phyloP scores from a whole-genome alignment of 164 flowering plant species.

The Vitis rupestris region DNA sequence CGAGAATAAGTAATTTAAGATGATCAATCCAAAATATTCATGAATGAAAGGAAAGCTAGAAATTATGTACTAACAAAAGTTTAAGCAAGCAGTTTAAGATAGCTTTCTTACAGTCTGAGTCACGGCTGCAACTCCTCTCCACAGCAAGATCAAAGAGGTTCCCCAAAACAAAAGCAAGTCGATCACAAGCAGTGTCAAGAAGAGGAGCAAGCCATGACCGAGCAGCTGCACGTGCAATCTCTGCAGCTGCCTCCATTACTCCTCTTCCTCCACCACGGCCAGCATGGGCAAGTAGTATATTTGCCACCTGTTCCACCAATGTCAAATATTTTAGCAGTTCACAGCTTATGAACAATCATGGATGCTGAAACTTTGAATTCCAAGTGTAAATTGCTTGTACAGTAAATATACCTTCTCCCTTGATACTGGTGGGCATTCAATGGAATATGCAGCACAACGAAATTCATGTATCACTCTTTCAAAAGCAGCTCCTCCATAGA shows the following conservation, averaged over 20 bases:
- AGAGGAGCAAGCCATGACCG: constrained; percentile 95
- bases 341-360: background rate
- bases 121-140: constrained; percentile 61
- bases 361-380: background rate
- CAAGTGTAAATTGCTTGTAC: too few species aligned
- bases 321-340: background rate
- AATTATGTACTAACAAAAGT: background rate
- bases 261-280: constrained; percentile 83
- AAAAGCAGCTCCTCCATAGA: constrained; percentile 99
- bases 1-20: background rate
- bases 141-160: constrained; percentile 88
- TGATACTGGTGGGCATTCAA: constrained; percentile 90
- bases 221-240: constrained; percentile 96
- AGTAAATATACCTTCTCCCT: constrained; percentile 72
- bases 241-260: constrained; percentile 84
- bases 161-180: constrained; percentile 89
- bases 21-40: background rate
- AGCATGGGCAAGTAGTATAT: constrained; percentile 97
- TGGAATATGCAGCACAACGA: constrained; percentile 90
- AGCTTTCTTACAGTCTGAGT: constrained; percentile 51
- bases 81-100: background rate
- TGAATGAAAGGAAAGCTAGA: background rate
- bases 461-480: constrained; percentile 97
- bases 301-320: constrained; percentile 69
- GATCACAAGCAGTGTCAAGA: constrained; percentile 89